phyloP scores from a whole-genome alignment of 495 filamentous ascomycete genomes.

The Neurospora sublineolata region DNA sequence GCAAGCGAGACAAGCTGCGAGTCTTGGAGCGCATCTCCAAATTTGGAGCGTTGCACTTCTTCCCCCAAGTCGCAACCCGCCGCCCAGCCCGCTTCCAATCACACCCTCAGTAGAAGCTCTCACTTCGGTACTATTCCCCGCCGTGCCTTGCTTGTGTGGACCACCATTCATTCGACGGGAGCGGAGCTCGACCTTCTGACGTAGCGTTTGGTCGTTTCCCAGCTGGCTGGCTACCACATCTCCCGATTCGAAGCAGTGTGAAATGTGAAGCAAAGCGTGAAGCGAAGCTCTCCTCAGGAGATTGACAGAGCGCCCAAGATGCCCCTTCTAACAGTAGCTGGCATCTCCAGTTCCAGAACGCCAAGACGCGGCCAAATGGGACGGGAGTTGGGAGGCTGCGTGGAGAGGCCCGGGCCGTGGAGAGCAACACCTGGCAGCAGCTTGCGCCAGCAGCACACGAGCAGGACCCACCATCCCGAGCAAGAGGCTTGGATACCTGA shows the following conservation, averaged over 20 bases:
- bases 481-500: background rate
- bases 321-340: background rate
- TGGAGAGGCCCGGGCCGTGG: background rate
- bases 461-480: background rate
- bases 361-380: background rate
- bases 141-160: background rate
- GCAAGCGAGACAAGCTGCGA: background rate
- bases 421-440: background rate
- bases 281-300: background rate
- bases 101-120: background rate
- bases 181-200: slow-evolving; percentile 2
- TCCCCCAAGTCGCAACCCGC: background rate
- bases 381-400: background rate
- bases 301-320: background rate
- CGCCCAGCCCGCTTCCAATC: background rate
- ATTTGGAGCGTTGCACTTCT: background rate
- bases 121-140: background rate
- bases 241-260: background rate
- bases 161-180: background rate
- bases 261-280: background rate
- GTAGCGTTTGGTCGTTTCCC: slow-evolving; percentile 3
- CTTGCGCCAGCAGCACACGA: background rate
- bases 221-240: background rate
- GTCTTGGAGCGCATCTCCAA: background rate
- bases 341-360: background rate